Percentiles rank a stretch among this genome's conserved stretches.
Conservation (phyloP, 345 rosid species). For the Clausena lansium region DNA sequence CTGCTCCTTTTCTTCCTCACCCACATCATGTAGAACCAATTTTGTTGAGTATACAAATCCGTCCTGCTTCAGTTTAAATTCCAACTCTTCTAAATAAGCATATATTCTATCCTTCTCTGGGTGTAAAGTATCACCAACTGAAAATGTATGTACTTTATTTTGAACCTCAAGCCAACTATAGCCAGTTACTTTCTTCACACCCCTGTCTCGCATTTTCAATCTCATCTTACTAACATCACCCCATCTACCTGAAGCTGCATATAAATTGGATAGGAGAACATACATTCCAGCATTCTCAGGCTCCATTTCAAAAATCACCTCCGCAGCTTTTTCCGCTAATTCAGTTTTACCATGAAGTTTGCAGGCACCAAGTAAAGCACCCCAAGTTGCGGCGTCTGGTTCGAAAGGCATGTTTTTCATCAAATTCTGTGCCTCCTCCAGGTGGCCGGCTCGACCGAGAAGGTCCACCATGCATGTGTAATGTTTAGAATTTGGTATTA, state of each 20-base stretch:
- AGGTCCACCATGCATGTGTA: conserved; percentile 77
- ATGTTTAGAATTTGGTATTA: conserved; percentile 55
- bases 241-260: conserved; percentile 70
- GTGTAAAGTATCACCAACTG: conserved; percentile 55
- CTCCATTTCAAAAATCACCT: conserved; percentile 55
- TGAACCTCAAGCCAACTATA: conserved; percentile 71
- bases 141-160: conserved; percentile 58
- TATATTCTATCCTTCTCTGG: conserved; percentile 56
- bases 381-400: conserved; percentile 79
- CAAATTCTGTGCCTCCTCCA: conserved; percentile 58
- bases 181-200: conserved; percentile 65
- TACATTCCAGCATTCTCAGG: conserved; percentile 77
- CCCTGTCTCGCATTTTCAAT: conserved; percentile 56
- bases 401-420: conserved; percentile 59
- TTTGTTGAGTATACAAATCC: conserved; percentile 55
- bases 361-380: conserved; percentile 80
- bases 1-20: conserved; percentile 71
- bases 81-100: conserved; percentile 56
- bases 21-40: conserved; percentile 71
- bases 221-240: conserved; percentile 58
- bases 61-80: conserved; percentile 54
- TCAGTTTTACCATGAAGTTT: conserved; percentile 60
- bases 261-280: conserved; percentile 65
- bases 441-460: conserved; percentile 67
- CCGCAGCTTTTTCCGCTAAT: conserved; percentile 63